phyloP scores from a whole-genome alignment of 768 basidiomycete species.

The Termitomyces sp. region DNA sequence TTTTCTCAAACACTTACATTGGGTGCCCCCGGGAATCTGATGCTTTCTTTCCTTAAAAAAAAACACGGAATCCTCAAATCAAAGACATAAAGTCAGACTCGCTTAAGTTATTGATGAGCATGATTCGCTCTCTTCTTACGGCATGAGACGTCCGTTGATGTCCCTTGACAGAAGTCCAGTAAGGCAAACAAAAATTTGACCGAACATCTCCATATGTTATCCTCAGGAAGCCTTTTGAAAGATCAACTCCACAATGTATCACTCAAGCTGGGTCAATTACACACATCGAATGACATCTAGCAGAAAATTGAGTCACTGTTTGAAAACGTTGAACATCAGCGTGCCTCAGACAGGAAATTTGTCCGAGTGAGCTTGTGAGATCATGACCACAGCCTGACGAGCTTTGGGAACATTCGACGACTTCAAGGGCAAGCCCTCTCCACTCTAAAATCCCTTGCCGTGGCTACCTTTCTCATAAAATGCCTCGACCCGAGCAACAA shows the following conservation, averaged over 20 bases:
- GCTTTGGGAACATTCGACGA: neutral
- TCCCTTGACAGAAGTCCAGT: neutral
- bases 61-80: neutral
- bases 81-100: neutral
- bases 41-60: neutral
- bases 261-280: neutral
- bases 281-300: neutral
- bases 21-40: neutral
- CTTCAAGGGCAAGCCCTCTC: neutral
- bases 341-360: neutral
- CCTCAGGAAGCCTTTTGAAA: neutral
- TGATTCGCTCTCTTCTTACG: neutral
- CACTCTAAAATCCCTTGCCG: constrained; percentile 38
- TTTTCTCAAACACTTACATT: neutral
- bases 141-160: neutral
- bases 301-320: neutral
- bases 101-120: neutral
- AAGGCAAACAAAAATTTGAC: neutral
- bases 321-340: neutral
- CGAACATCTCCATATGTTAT: neutral
- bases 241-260: neutral
- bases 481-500: constrained; percentile 46
- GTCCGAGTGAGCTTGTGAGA: neutral
- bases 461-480: constrained; percentile 61
- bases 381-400: neutral